Percentiles rank a stretch among this genome's conserved stretches.
Conservation (phyloP, 192 early-diverging fungal genomes). For the Linnemannia elongata region DNA sequence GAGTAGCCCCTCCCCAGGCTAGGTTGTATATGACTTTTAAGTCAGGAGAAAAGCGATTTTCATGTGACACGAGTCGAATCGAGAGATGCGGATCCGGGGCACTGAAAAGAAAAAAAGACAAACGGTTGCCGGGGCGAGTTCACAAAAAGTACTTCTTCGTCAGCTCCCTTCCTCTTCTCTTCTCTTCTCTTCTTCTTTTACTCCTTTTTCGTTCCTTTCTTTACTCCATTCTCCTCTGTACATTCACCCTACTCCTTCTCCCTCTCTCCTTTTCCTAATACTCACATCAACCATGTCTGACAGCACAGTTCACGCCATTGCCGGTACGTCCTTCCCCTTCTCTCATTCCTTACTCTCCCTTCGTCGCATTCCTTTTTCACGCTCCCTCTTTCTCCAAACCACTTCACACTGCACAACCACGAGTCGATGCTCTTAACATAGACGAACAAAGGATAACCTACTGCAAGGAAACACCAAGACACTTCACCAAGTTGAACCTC, state of each 20-base stretch:
- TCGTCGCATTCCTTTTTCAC: not conserved
- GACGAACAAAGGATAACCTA: not conserved
- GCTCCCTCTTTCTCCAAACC: not conserved
- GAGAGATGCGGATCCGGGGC: constrained; percentile 4
- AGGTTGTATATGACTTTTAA: no score
- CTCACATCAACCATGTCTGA: constrained; percentile 64
- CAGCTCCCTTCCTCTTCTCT: constrained; percentile 14
- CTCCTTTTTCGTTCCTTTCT: not conserved
- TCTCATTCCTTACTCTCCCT: not conserved
- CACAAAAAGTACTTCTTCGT: not conserved
- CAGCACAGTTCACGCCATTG: constrained; percentile 71
- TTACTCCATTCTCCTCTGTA: no score
- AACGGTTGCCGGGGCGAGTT: not conserved
- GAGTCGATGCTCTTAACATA: not conserved
- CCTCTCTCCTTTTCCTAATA: not conserved
- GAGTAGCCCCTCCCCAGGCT: no score
- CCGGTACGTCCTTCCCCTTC: constrained; percentile 55
- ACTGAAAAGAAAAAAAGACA: not conserved
- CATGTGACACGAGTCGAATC: not conserved
- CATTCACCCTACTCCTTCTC: not conserved
- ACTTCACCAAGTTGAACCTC: not conserved
- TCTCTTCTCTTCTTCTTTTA: constrained; percentile 21
- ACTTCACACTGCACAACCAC: not conserved
- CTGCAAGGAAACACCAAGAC: not conserved
- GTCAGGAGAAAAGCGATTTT: not conserved